Base-by-base conservation (phyloP, 2,329 filamentous ascomycete genomes). In the Diaporthe sp. region DNA sequence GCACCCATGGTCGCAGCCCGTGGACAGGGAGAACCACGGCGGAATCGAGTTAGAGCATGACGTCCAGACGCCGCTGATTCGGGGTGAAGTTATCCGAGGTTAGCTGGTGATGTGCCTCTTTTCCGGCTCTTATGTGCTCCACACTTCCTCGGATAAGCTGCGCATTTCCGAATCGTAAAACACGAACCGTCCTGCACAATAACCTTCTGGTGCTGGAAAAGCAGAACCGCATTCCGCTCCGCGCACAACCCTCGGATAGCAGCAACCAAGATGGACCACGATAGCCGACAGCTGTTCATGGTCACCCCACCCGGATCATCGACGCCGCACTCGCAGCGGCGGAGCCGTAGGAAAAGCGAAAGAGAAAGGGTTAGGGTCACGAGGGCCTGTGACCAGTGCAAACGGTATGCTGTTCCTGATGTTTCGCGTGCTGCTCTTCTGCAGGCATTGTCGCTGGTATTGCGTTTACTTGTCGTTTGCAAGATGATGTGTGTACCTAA, bases 301-400 rank as follows among this genome's bases (percentile, higher is more conserved):
- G 44, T n/a, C 44, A 27, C 56, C 51, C 51, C 71, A 44, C 25
- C 61, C 12, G 51, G 19, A 6, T 42, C 50, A 47, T 32, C 71
- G 13, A 25, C 61, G 25, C 59, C 44, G 51, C 50, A 69, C 15
- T 47, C 37, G 15, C 71, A 59, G n/a, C 71, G 50, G n/a, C 44
- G 39, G 50, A 73, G 47, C n/a, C 32, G 63, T 5, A 76, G 77
- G 63, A 78, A 77, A 72, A 75, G 78, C 37, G 65, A 75, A 55
- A 73, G 72, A 37, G 84, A 85, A 66, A 78, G 85, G 25, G 81
- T 82, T 30, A 82, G 85, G 68, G 86, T 87, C 66, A 87, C 84
- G 73, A 81, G 86, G 37, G 86, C 86, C 25, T 87, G 86, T 77
- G 86, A 87, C 79, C 80, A 83, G 71, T 88, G 86, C 79, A 87